Conservation (phyloP, 2,329 filamentous ascomycete genomes). For the Aureobasidium sp. region DNA sequence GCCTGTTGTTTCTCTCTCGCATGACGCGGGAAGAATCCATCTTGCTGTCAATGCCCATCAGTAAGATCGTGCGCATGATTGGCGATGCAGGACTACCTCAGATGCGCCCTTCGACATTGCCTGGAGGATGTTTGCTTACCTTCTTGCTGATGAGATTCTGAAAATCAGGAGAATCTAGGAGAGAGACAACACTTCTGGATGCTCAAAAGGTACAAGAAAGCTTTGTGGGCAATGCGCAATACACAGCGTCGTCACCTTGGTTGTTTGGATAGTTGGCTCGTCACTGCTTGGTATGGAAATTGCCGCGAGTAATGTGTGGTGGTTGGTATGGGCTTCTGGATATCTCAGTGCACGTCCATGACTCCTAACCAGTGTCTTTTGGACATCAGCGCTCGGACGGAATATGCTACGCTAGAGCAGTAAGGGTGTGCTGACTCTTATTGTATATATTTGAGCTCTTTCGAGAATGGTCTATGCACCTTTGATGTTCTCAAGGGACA, state of each 20-base stretch:
- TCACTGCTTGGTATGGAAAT: background rate
- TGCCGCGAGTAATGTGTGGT: background rate
- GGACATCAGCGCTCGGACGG: background rate
- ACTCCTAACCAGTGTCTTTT: background rate
- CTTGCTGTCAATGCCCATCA: background rate
- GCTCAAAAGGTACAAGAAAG: background rate
- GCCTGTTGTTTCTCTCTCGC: background rate
- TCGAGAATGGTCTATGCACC: background rate
- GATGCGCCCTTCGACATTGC: background rate
- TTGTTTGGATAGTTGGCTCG: background rate
- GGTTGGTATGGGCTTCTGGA: background rate
- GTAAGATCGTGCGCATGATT: background rate
- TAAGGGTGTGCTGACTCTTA: background rate
- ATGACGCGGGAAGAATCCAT: background rate
- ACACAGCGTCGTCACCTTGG: background rate
- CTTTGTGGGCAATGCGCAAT: background rate
- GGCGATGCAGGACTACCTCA: background rate
- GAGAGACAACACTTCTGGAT: too few relatives aligned
- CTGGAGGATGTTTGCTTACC: background rate
- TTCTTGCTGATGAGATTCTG: background rate
- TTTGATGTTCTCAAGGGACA: background rate
- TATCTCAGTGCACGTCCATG: background rate
- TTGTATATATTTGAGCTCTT: background rate
- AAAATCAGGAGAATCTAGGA: too few relatives aligned
- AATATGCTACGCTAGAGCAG: background rate